Evolutionary conservation across 257 asterid species (phyloP).

Genomic region (Petunia axillaris): DNA sequence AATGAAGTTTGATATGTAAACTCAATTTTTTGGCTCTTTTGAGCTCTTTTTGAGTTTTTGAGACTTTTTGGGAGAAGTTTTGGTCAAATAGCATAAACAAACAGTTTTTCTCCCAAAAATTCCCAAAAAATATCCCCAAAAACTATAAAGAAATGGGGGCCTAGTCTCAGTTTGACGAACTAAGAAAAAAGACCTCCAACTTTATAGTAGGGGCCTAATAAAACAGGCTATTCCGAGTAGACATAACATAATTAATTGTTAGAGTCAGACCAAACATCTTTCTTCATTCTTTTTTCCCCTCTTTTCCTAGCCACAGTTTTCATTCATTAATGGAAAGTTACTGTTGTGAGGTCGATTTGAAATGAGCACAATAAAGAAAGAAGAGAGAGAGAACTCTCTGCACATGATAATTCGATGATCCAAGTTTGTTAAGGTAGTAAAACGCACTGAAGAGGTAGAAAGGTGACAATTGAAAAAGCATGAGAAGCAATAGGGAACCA

Average conservation of each 20-base stretch:
- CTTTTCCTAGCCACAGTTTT: background rate
- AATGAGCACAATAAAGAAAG: background rate
- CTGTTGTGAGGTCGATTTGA: background rate
- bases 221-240: background rate
- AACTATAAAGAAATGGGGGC: too few relatives aligned
- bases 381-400: background rate
- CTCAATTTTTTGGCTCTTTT: too few relatives aligned
- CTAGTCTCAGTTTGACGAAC: background rate
- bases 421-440: background rate
- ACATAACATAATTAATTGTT: too few relatives aligned
- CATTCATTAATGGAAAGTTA: background rate
- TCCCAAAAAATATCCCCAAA: too few relatives aligned
- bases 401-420: background rate
- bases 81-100: too few relatives aligned
- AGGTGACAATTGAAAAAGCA: too few relatives aligned
- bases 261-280: background rate
- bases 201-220: background rate
- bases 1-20: too few relatives aligned
- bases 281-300: background rate
- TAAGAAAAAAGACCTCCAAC: background rate
- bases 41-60: too few relatives aligned
- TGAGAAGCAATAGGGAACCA: too few relatives aligned
- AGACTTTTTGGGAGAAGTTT: too few relatives aligned
- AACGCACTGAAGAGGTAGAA: background rate
- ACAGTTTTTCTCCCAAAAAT: too few relatives aligned